Conservation (phyloP, 352 stramenopile species). For the Globisporangium cystogenes region DNA sequence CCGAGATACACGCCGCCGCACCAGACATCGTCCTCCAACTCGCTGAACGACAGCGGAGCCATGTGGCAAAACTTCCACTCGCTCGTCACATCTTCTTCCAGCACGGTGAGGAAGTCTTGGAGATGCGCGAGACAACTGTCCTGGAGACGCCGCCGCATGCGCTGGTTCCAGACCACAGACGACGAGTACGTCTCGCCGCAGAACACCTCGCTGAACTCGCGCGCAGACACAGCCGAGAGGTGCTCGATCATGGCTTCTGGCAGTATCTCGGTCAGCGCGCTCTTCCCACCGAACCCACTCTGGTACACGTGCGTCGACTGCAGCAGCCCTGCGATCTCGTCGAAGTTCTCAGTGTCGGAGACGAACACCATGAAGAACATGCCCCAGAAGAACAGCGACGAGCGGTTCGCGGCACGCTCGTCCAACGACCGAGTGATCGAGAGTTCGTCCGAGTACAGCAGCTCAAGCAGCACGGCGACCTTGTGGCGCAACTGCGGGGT, state of each 20-base stretch:
- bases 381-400: slow-evolving; percentile 52
- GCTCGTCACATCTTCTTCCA: slow-evolving; percentile 85
- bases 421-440: slow-evolving; percentile 15
- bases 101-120: slow-evolving; percentile 85
- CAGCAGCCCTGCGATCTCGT: slow-evolving; percentile 51
- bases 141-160: slow-evolving; percentile 89
- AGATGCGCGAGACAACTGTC: slow-evolving; percentile 88
- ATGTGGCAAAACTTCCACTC: slow-evolving; percentile 92
- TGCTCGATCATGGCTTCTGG: slow-evolving; percentile 89
- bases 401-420: slow-evolving; percentile 31
- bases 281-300: slow-evolving; percentile 41
- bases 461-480: slow-evolving; percentile 50
- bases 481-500: slow-evolving; percentile 50
- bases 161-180: slow-evolving; percentile 92
- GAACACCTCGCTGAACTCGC: slow-evolving; percentile 89
- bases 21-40: slow-evolving; percentile 90
- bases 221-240: slow-evolving; percentile 70
- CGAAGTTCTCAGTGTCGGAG: slow-evolving; percentile 37
- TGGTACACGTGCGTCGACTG: slow-evolving; percentile 65
- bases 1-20: slow-evolving; percentile 92
- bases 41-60: slow-evolving; percentile 84
- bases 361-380: slow-evolving; percentile 78
- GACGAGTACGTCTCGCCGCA: slow-evolving; percentile 80
- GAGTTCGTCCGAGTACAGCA: slow-evolving; percentile 40
- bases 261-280: slow-evolving; percentile 81